Evolutionary conservation across 352 stramenopile species (phyloP).

Genomic region (Phytophthora constricta): DNA sequence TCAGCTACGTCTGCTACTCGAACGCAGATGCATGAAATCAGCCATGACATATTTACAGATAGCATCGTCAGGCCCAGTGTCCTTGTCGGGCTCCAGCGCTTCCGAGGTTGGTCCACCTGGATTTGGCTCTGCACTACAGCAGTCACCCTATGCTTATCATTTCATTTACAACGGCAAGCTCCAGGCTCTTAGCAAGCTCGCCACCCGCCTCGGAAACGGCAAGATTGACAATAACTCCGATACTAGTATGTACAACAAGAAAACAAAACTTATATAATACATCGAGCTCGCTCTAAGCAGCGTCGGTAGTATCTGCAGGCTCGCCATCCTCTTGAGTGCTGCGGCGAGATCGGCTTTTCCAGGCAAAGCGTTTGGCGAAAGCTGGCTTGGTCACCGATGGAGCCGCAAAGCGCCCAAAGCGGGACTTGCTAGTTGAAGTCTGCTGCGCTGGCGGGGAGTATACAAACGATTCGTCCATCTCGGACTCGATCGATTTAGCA

Average conservation of each 20-base stretch:
- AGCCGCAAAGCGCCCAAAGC: constrained; percentile 53
- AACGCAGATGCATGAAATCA: constrained; percentile 28
- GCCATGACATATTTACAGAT: constrained; percentile 3
- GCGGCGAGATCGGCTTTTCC: constrained; percentile 52
- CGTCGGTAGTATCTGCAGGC: constrained; percentile 10
- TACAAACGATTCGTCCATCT: constrained; percentile 46
- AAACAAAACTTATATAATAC: constrained; percentile 26
- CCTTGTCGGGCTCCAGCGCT: not conserved
- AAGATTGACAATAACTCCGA: constrained; percentile 23
- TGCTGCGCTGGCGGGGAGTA: constrained; percentile 42
- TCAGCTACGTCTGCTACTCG: constrained; percentile 40
- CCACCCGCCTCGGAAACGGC: constrained; percentile 22
- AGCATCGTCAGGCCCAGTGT: not conserved
- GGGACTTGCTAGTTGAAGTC: constrained; percentile 46
- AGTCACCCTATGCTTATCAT: constrained; percentile 30
- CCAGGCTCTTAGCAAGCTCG: constrained; percentile 30
- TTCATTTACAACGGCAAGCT: constrained; percentile 40
- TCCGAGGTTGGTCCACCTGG: not conserved
- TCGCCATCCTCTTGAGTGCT: constrained; percentile 23
- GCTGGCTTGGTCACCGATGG: constrained; percentile 42
- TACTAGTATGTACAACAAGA: constrained; percentile 6
- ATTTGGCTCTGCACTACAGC: constrained; percentile 11
- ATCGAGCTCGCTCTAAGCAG: constrained; percentile 21
- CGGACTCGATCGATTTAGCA: constrained; percentile 34
- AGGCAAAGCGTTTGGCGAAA: constrained; percentile 58